Percentiles rank a stretch among this genome's conserved stretches.
Evolutionary conservation across 176 grass and related monocot species (phyloP).

Genomic region (Leersia perrieri): DNA sequence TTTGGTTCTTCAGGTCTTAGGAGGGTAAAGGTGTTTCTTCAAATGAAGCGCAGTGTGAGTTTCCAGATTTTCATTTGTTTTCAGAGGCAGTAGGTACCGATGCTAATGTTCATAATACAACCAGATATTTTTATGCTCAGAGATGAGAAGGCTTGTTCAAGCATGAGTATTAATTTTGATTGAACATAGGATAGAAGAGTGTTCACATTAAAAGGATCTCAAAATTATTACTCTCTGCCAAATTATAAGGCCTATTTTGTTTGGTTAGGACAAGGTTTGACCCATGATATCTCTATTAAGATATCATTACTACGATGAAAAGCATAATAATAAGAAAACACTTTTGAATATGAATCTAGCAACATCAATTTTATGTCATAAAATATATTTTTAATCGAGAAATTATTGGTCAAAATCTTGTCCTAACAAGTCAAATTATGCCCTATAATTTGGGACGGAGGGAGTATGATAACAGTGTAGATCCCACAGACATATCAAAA

Average conservation of each 20-base stretch:
- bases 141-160: background rate
- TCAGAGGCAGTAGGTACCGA: conserved; percentile 16
- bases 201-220: conserved; percentile 13
- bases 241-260: too few relatives aligned
- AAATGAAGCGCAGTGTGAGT: conserved; percentile 4
- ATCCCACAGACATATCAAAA: background rate
- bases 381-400: too few relatives aligned
- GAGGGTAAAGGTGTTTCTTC: conserved; percentile 21
- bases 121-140: background rate
- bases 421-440: too few relatives aligned
- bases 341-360: too few relatives aligned
- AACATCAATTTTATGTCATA: too few relatives aligned
- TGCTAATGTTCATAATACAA: conserved; percentile 7
- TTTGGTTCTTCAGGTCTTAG: conserved; percentile 24
- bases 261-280: too few relatives aligned
- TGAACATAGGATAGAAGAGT: background rate
- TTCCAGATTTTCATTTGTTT: conserved; percentile 5
- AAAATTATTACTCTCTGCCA: too few relatives aligned
- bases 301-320: too few relatives aligned
- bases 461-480: background rate
- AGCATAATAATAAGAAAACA: too few relatives aligned
- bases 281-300: too few relatives aligned
- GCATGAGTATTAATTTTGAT: conserved; percentile 14
- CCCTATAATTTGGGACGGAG: too few relatives aligned
- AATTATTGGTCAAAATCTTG: too few relatives aligned